These are phyloP conservation scores for Lasiodiplodia sp. DNA, from an alignment of 2,329 filamentous ascomycete genomes.

Conservation along the genomic window DNA sequence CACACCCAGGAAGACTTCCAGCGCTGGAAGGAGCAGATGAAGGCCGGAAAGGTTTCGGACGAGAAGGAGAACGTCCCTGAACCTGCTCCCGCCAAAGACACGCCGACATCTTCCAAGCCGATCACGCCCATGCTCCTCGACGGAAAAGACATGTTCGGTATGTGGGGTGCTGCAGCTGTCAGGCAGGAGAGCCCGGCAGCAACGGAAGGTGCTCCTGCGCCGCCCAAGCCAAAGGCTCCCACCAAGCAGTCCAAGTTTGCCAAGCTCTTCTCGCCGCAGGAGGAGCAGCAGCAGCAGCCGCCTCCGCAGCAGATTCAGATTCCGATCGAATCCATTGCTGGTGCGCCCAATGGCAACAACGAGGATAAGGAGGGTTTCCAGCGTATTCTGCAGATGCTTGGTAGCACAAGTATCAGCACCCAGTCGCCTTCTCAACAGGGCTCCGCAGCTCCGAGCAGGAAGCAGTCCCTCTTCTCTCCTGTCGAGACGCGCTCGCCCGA, in stretches of 20 bases:
- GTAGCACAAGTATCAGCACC: conserved; percentile 51
- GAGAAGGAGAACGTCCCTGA: conserved; percentile 53
- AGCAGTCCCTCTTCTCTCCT: conserved; percentile 19
- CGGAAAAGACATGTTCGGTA: conserved; percentile 73
- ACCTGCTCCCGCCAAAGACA: conserved; percentile 36
- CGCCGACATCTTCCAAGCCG: conserved; percentile 50
- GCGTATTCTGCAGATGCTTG: conserved; percentile 81
- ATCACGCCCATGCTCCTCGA: conserved; percentile 71
- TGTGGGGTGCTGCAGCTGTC: conserved; percentile 57
- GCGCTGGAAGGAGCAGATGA: conserved; percentile 93
- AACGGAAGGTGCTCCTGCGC: conserved; percentile 31
- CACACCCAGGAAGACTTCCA: conserved; percentile 92
- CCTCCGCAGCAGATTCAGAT: background rate
- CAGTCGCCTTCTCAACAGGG: conserved; percentile 29
- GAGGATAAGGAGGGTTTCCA: conserved; percentile 88
- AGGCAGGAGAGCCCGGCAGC: conserved; percentile 36
- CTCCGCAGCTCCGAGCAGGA: conserved; percentile 9
- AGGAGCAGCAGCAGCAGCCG: conserved; percentile 38
- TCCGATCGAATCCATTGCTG: conserved; percentile 35
- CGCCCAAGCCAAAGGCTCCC: conserved; percentile 46
- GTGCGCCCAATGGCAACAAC: conserved; percentile 53
- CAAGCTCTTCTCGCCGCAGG: conserved; percentile 66
- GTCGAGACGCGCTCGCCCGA: conserved; percentile 19
- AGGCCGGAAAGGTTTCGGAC: conserved; percentile 63
- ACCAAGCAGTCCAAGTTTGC: conserved; percentile 82